Evolutionary conservation across 2,329 filamentous ascomycete species (phyloP).

Genomic region (Chaetothyriales sp.): DNA sequence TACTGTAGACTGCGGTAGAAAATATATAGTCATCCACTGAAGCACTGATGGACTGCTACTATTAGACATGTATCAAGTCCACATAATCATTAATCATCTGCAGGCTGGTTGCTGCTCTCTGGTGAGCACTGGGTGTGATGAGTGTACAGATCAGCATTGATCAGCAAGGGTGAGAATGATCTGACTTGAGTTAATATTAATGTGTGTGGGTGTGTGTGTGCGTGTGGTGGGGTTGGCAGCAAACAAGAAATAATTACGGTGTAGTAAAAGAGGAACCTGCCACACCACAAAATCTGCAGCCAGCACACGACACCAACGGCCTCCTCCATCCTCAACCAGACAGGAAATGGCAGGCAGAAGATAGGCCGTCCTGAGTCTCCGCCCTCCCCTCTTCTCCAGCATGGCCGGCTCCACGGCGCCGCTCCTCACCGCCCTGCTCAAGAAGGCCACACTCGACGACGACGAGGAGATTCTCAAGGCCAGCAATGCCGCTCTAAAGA

Average conservation of each 20-base stretch:
- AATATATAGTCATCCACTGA: neutral
- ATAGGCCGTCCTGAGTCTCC: neutral
- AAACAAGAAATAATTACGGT: neutral
- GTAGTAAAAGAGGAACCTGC: neutral
- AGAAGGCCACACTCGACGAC: slow-evolving; percentile 44
- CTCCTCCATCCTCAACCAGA: too few relatives aligned
- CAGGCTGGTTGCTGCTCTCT: neutral
- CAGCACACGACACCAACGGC: neutral
- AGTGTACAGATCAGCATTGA: neutral
- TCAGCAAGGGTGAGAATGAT: too few relatives aligned
- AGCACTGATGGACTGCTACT: neutral
- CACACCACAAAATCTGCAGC: neutral
- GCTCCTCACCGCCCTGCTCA: slow-evolving; percentile 40
- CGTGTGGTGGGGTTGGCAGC: neutral
- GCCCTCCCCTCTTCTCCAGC: slow-evolving; percentile 1
- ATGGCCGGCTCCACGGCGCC: slow-evolving; percentile 27
- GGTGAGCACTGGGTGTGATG: too few relatives aligned
- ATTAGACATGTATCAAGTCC: neutral
- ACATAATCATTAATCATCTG: neutral
- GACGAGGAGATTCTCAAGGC: slow-evolving; percentile 46
- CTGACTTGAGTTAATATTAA: neutral
- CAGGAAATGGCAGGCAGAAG: neutral
- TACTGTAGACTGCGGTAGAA: neutral
- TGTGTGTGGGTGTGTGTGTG: too few relatives aligned
- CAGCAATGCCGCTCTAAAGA: slow-evolving; percentile 41